phyloP scores from a whole-genome alignment of 177 flowering plant species.

The Vitis hybrid region DNA sequence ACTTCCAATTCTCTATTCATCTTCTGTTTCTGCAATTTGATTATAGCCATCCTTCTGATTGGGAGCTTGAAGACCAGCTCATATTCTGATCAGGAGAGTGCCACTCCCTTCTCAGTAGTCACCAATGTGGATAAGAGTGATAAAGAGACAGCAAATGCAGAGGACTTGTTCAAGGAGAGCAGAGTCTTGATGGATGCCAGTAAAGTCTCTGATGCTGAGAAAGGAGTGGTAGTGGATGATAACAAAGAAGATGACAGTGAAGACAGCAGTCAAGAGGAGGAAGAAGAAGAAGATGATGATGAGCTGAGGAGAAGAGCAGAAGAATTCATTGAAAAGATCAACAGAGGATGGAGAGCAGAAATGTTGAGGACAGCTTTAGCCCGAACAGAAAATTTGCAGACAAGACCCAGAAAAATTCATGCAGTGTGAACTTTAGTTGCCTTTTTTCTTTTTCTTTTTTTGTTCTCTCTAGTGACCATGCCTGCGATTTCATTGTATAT shows the following conservation, averaged over 20 bases:
- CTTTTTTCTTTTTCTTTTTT: background rate
- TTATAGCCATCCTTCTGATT: slow-evolving; percentile 44
- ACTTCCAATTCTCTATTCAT: slow-evolving; percentile 39
- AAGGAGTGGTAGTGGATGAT: background rate
- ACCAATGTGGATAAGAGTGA: background rate
- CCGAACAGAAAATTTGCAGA: background rate
- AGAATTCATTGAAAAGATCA: slow-evolving; percentile 39
- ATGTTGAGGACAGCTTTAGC: background rate
- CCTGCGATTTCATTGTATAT: background rate
- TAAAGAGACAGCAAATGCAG: background rate
- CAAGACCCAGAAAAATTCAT: background rate
- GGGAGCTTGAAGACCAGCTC: slow-evolving; percentile 28
- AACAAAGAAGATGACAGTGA: background rate
- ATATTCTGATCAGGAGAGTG: slow-evolving; percentile 3
- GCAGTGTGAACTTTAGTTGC: background rate
- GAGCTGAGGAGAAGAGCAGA: slow-evolving; percentile 44
- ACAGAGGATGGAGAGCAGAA: slow-evolving; percentile 37
- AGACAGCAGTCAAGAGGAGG: background rate
- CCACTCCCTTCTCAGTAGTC: background rate
- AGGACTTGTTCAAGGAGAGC: background rate
- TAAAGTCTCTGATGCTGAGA: background rate
- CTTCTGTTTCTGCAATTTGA: slow-evolving; percentile 55
- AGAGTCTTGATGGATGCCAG: background rate
- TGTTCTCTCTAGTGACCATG: background rate
- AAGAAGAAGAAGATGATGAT: slow-evolving; percentile 20